Percentiles rank a stretch among this genome's conserved stretches.
These are phyloP conservation scores for Diplosphaera chodatii DNA, from an alignment of 139 green algal species.

Conservation along the genomic window DNA sequence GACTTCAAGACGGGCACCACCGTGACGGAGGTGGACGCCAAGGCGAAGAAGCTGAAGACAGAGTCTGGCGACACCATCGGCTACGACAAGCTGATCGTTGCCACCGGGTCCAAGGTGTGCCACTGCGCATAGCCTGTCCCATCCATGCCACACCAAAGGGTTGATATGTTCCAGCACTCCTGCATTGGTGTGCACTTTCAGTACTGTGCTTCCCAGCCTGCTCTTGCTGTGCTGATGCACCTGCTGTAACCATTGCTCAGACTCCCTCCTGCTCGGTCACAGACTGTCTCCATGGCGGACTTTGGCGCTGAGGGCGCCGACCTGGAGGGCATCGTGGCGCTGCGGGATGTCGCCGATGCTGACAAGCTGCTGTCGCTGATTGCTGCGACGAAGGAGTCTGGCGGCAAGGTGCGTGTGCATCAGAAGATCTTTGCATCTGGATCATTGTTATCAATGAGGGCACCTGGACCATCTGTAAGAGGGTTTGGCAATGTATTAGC, in stretches of 20 bases:
- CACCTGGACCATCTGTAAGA: no score
- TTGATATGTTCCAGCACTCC: no score
- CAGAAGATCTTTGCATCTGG: background rate
- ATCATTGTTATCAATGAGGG: no score
- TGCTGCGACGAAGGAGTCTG: slow-evolving; percentile 37
- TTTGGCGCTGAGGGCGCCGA: slow-evolving; percentile 65
- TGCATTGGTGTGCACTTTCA: no score
- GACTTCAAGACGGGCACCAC: slow-evolving; percentile 51
- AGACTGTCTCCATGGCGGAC: slow-evolving; percentile 57
- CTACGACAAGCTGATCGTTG: slow-evolving; percentile 84
- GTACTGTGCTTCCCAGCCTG: no score
- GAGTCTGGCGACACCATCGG: slow-evolving; percentile 43
- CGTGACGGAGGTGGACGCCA: slow-evolving; percentile 48
- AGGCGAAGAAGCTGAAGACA: slow-evolving; percentile 53
- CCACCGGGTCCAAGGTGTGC: slow-evolving; percentile 66
- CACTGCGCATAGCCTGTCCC: no score
- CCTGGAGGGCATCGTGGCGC: slow-evolving; percentile 71
- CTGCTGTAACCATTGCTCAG: background rate
- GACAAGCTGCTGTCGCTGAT: slow-evolving; percentile 64
- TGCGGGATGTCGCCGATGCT: slow-evolving; percentile 77
- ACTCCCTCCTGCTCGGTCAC: background rate
- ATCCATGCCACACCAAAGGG: no score
- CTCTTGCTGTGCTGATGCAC: background rate
- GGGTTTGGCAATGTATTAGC: no score
- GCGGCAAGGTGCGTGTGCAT: slow-evolving; percentile 40